Conservation (phyloP, 495 filamentous ascomycete species). For the Sordaria brevicollis region DNA sequence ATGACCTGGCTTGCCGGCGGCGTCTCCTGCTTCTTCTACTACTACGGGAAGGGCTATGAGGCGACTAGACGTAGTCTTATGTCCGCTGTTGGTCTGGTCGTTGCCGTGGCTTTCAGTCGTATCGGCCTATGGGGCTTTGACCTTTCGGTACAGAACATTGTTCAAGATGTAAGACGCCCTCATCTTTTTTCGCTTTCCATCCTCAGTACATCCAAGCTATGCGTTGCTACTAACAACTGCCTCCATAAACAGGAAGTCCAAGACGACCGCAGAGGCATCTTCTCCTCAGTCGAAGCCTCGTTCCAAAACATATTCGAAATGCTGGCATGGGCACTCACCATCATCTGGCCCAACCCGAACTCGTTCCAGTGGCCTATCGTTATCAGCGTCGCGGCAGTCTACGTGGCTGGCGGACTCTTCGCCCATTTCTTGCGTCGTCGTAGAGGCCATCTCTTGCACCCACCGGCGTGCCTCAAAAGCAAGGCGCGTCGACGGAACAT, state of each 20-base stretch:
- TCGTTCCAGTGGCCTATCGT: conserved; percentile 52
- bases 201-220: not conserved
- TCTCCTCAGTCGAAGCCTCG: conserved; percentile 52
- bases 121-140: conserved; percentile 62
- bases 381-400: conserved; percentile 44
- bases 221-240: not conserved
- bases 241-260: conserved; percentile 33
- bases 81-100: conserved; percentile 37
- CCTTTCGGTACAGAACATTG: conserved; percentile 50
- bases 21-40: conserved; percentile 32
- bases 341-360: conserved; percentile 44
- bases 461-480: not conserved
- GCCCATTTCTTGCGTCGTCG: conserved; percentile 44
- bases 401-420: conserved; percentile 40
- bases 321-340: conserved; percentile 48
- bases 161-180: conserved; percentile 46
- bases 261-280: conserved; percentile 38
- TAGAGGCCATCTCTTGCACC: conserved; percentile 55
- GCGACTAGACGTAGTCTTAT: conserved; percentile 10
- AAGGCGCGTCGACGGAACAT: not conserved
- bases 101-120: conserved; percentile 46
- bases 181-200: not conserved
- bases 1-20: conserved; percentile 38
- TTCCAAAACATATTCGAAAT: conserved; percentile 60
- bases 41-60: conserved; percentile 3